Evolutionary conservation across 129 eudicot genomes (phyloP), one percentile per base, ranked within the genome.

Genomic region (Saussurea involucrata): DNA sequence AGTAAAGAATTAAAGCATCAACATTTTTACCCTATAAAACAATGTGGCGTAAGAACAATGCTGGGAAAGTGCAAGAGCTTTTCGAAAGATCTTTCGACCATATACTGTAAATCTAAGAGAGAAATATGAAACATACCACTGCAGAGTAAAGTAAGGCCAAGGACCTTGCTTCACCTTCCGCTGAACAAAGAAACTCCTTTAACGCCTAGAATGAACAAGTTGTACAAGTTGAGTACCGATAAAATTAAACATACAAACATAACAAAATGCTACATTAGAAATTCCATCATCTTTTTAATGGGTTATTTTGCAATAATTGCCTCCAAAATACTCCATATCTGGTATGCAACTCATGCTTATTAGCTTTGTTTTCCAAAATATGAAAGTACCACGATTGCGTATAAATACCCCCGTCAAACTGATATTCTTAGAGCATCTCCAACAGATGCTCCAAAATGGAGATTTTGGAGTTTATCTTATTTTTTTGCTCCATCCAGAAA

Each of bases 101-200:
- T 9, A 53, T 53, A 53, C 61, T n/a, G 61, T 53, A 53, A 53
- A 53, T 5, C 60, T 53, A 44, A 33, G 37, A 24, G 1, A 17
- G 21, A 37, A 29, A 66, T 24, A 66, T 24, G 66, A 63, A 74
- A 66, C 97, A 33, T 88, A 93, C 98, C 90, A 90, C 98, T 29
- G 83, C 83, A 66, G 97, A 87, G 73, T 93, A 93, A 55, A 93
- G 92, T 66, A 86, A 87, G 69, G 98, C 97, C 86, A 93, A 89
- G 58, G 97, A 80, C 78, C 96, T 87, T 46, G 92, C 98, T 83
- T 93, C 98, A 61, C 90, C 85, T 86, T 93, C 98, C 21, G 97
- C 93, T 70, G 75, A 84, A 82, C 83, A 82, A 69, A 93, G 97
- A 66, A 93, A 93, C 67, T 87, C 96, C 86, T 89, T 90, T 82